Conservation (phyloP, 2,329 filamentous ascomycete species). For the Aureobasidium sp. region DNA sequence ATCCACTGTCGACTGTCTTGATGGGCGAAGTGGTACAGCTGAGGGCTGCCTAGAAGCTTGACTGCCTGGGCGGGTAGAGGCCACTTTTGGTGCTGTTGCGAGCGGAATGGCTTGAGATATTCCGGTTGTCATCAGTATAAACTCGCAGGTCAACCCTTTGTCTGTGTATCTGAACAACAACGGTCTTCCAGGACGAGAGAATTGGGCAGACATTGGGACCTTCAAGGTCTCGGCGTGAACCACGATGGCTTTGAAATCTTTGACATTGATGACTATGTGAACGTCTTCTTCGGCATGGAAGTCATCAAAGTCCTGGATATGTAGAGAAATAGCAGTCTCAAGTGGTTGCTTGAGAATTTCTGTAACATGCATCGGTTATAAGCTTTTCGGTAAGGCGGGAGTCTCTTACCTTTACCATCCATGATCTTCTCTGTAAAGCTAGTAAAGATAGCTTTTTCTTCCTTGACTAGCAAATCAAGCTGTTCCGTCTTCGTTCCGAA, state of each 20-base stretch:
- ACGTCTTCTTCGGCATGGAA: slow-evolving; percentile 67
- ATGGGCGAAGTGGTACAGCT: neutral
- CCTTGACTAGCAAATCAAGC: slow-evolving; percentile 67
- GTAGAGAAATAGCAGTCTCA: slow-evolving; percentile 70
- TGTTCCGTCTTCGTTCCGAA: slow-evolving; percentile 76
- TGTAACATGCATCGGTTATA: slow-evolving; percentile 26
- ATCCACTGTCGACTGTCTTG: slow-evolving; percentile 3
- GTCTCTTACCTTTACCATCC: slow-evolving; percentile 51
- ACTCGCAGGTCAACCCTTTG: slow-evolving; percentile 64
- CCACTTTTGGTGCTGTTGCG: slow-evolving; percentile 28
- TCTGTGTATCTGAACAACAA: slow-evolving; percentile 63
- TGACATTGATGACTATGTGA: slow-evolving; percentile 74
- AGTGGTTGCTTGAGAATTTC: slow-evolving; percentile 73
- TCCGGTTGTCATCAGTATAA: slow-evolving; percentile 75
- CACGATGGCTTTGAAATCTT: slow-evolving; percentile 74
- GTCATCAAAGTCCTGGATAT: slow-evolving; percentile 68
- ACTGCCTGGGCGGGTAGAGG: slow-evolving; percentile 29
- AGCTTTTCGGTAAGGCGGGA: neutral
- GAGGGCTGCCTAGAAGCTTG: slow-evolving; percentile 27
- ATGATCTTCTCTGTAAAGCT: slow-evolving; percentile 75
- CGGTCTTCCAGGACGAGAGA: slow-evolving; percentile 64
- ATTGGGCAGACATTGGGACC: slow-evolving; percentile 59
- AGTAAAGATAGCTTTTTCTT: slow-evolving; percentile 64
- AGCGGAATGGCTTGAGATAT: slow-evolving; percentile 40
- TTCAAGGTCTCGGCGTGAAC: slow-evolving; percentile 65